These are phyloP conservation scores for Globisporangium barbulae DNA, from an alignment of 352 stramenopile species.

Conservation along the genomic window DNA sequence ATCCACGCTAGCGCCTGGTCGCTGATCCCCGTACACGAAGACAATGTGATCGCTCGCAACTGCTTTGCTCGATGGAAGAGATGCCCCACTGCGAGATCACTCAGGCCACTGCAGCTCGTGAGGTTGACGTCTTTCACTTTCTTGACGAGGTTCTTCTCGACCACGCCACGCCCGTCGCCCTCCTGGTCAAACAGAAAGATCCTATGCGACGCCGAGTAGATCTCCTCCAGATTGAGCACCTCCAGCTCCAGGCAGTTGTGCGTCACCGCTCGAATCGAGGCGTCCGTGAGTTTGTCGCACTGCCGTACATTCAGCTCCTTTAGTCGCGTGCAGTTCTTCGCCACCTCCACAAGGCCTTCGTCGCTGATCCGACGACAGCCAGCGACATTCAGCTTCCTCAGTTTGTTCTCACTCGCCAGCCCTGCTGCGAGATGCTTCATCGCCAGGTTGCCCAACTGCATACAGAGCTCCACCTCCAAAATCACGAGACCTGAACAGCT, in stretches of 20 bases:
- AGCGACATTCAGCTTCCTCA: slow-evolving; percentile 69
- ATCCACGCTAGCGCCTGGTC: slow-evolving; percentile 63
- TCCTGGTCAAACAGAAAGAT: slow-evolving; percentile 86
- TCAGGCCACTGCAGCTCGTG: slow-evolving; percentile 64
- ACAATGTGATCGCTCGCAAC: slow-evolving; percentile 51
- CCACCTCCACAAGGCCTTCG: slow-evolving; percentile 70
- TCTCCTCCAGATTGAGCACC: slow-evolving; percentile 77
- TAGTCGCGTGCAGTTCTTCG: slow-evolving; percentile 53
- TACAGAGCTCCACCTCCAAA: slow-evolving; percentile 61
- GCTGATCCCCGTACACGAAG: slow-evolving; percentile 55
- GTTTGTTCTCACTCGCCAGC: slow-evolving; percentile 37
- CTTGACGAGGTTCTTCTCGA: slow-evolving; percentile 74
- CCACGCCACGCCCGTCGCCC: slow-evolving; percentile 70
- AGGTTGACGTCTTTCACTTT: slow-evolving; percentile 64
- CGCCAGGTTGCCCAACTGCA: slow-evolving; percentile 50
- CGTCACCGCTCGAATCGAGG: slow-evolving; percentile 60
- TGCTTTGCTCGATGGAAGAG: slow-evolving; percentile 54
- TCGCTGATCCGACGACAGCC: slow-evolving; percentile 79
- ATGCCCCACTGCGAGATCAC: slow-evolving; percentile 70
- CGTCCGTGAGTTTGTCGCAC: slow-evolving; percentile 85
- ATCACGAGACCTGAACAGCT: slow-evolving; percentile 35
- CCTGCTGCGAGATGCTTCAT: slow-evolving; percentile 55
- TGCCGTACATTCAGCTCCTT: slow-evolving; percentile 69
- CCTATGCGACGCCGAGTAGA: slow-evolving; percentile 60
- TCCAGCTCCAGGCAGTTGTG: slow-evolving; percentile 86